These are phyloP conservation scores for Periconia sp. DNA, from an alignment of 2,329 filamentous ascomycete genomes.

Conservation along the genomic window DNA sequence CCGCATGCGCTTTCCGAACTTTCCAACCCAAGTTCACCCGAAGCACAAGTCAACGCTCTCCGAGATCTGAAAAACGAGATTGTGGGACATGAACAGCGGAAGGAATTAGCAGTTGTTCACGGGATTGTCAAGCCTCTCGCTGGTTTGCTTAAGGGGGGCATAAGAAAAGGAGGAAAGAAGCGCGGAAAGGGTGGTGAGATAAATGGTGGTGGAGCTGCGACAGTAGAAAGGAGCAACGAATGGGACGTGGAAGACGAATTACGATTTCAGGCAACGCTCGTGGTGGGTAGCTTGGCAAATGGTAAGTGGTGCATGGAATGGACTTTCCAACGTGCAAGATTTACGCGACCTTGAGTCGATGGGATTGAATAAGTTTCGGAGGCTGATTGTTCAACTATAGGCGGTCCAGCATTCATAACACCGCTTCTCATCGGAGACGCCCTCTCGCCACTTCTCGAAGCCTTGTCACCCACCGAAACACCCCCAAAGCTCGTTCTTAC, in stretches of 20 bases:
- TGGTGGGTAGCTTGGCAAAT: constrained; percentile 82
- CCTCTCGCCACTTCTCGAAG: constrained; percentile 69
- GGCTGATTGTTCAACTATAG: constrained; percentile 49
- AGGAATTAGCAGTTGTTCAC: constrained; percentile 73
- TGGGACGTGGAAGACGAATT: constrained; percentile 67
- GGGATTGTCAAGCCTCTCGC: constrained; percentile 69
- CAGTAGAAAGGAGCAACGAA: constrained; percentile 19
- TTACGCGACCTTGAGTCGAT: too few relatives aligned
- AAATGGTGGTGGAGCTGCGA: constrained; percentile 13
- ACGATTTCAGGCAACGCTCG: constrained; percentile 76
- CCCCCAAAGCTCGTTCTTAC: constrained; percentile 69
- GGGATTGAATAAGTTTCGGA: constrained; percentile 1
- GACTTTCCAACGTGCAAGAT: too few relatives aligned
- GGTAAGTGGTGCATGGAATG: constrained; percentile 57
- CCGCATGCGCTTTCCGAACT: constrained; percentile 43
- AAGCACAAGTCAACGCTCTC: constrained; percentile 58
- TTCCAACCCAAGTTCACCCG: constrained; percentile 36
- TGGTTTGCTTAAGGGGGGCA: constrained; percentile 50
- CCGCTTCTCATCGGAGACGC: constrained; percentile 70
- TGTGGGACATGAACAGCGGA: constrained; percentile 83
- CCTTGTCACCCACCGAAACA: constrained; percentile 66
- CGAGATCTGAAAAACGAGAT: constrained; percentile 83
- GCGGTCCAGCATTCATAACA: constrained; percentile 75
- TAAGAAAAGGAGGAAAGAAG: constrained; percentile 50
- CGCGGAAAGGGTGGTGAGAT: constrained; percentile 45